Evolutionary conservation across 495 filamentous ascomycete species (phyloP).

Genomic region (Peziza echinospora): DNA sequence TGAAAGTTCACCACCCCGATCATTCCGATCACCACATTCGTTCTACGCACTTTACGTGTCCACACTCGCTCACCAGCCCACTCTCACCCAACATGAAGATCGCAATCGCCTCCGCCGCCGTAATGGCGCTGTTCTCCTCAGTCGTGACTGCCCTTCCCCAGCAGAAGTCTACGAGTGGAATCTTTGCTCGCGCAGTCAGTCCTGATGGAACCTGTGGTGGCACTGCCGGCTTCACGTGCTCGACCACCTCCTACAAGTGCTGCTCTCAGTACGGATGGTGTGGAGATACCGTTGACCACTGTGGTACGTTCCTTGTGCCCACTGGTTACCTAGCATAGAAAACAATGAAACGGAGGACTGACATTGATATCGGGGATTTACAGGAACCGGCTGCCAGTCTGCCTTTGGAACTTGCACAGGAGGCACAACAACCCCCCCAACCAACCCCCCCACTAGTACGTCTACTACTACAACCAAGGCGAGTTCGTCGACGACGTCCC

Average conservation of each 20-base stretch:
- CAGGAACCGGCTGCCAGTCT: slow-evolving; percentile 16
- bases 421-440: not conserved
- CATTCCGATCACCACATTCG: too few relatives aligned
- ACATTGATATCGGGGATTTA: slow-evolving; percentile 1
- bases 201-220: not conserved
- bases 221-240: not conserved
- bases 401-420: slow-evolving; percentile 7
- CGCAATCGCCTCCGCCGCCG: not conserved
- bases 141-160: not conserved
- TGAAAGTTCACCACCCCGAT: too few relatives aligned
- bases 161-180: not conserved
- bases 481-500: too few relatives aligned
- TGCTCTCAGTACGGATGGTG: slow-evolving; percentile 20
- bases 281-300: slow-evolving; percentile 9
- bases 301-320: slow-evolving; percentile 10
- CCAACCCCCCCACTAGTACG: not conserved
- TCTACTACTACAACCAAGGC: too few relatives aligned
- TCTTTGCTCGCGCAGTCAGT: not conserved
- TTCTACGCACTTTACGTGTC: too few relatives aligned
- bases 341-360: not conserved
- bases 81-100: not conserved
- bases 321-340: not conserved
- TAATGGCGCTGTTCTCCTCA: not conserved
- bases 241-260: not conserved
- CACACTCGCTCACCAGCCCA: too few relatives aligned